These are phyloP conservation scores for Williopsis jadinii DNA, from an alignment of 1,139 yeast species.

Conservation along the genomic window DNA sequence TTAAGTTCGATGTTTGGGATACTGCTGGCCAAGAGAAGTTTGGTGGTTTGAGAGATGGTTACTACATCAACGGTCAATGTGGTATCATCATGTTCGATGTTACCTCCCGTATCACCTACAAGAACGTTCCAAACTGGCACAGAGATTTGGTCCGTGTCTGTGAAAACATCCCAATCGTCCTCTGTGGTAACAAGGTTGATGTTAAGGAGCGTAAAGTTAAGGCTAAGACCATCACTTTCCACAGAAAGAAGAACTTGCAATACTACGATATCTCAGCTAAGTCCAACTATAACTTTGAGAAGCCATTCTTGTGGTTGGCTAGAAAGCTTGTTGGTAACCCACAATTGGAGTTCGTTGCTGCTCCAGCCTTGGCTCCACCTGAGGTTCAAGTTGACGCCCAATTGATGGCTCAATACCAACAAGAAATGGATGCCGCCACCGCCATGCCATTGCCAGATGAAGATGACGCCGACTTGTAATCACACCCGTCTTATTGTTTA, in stretches of 20 bases:
- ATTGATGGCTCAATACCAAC: constrained; percentile 96
- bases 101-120: constrained; percentile 98
- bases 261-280: constrained; percentile 99
- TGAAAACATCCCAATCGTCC: constrained; percentile 98
- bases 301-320: constrained; percentile 99
- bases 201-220: constrained; percentile 99
- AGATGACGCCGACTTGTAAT: constrained; percentile 95
- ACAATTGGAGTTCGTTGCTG: constrained; percentile 95
- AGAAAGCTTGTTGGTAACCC: constrained; percentile 99
- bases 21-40: constrained; percentile 99
- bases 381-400: constrained; percentile 96
- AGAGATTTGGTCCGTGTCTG: constrained; percentile 98
- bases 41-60: constrained; percentile 99
- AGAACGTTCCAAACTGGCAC: constrained; percentile 99
- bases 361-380: constrained; percentile 99
- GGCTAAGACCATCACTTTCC: constrained; percentile 99
- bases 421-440: constrained; percentile 99
- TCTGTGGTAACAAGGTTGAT: constrained; percentile 99
- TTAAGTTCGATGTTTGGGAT: constrained; percentile 99
- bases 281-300: constrained; percentile 98
- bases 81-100: constrained; percentile 99
- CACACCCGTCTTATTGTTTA: background rate
- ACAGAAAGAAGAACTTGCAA: constrained; percentile 99
- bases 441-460: constrained; percentile 99
- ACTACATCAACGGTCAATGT: constrained; percentile 99